phyloP scores from a whole-genome alignment of 495 filamentous ascomycete genomes.

The Penicillium cosmopolitanum region DNA sequence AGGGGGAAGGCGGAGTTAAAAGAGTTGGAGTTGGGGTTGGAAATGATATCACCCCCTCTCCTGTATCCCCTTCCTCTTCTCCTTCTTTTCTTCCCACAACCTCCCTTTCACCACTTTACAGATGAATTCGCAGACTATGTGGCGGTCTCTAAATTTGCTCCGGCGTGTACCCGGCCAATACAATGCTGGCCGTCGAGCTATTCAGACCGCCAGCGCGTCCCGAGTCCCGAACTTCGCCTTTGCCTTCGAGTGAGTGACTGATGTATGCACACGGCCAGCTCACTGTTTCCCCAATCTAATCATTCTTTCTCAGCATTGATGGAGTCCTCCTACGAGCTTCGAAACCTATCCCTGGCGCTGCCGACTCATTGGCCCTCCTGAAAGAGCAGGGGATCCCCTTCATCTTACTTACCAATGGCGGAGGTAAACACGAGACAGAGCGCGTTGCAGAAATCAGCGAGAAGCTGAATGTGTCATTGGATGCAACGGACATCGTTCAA shows the following conservation, averaged over 20 bases:
- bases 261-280: conserved; percentile 20
- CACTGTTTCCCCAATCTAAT: conserved; percentile 10
- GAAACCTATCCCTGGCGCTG: conserved; percentile 77
- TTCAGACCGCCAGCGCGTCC: conserved; percentile 38
- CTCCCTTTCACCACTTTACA: neutral
- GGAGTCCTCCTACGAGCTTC: conserved; percentile 91
- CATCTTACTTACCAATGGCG: conserved; percentile 88
- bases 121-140: conserved; percentile 34
- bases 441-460: conserved; percentile 71
- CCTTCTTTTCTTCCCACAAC: neutral
- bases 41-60: conserved; percentile 26
- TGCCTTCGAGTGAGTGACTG: conserved; percentile 74
- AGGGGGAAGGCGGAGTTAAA: conserved; percentile 2
- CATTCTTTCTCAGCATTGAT: conserved; percentile 68
- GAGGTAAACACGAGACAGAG: conserved; percentile 74
- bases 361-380: conserved; percentile 72
- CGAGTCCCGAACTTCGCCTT: conserved; percentile 71
- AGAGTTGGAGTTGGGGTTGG: conserved; percentile 8
- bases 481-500: conserved; percentile 72
- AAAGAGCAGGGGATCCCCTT: conserved; percentile 74
- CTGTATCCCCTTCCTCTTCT: conserved; percentile 5
- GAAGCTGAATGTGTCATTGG: conserved; percentile 61
- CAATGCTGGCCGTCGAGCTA: conserved; percentile 23
- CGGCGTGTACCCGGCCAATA: conserved; percentile 27
- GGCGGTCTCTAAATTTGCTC: conserved; percentile 37